Evolutionary conservation across 2,329 filamentous ascomycete genomes (phyloP), one percentile per base, ranked within the genome.

Genomic region (Paecilomyces sp.): DNA sequence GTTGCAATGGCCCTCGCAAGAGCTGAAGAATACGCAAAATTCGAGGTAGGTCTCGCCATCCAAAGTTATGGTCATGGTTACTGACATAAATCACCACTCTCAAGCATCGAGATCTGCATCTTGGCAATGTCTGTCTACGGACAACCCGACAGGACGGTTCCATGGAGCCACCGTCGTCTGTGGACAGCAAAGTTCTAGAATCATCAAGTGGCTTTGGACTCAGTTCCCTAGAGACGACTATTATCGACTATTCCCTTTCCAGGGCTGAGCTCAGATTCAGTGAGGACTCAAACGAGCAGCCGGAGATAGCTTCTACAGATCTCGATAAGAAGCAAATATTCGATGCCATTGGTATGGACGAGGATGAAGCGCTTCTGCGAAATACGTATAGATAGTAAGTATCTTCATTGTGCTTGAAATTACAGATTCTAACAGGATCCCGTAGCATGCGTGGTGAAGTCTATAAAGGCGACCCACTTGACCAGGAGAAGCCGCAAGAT

Each of bases 241-340:
- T 88, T 25, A 88, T 88, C 64, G 86, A 88, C 69, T 88, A 88
- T 70, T 88, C 86, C 1, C 79, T 88, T 36, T 87, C 85, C 1
- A 81, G 86, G n/a, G 84, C 84, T 1, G 77, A 80, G 25, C 74
- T 87, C 60, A 57, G 66, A 7, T 53, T 65, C 9, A 65, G 63
- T 9, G 65, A 70, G 54, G 65, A 70, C 13, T 50, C 63, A 0
- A 60, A 66, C 36, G 62, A 65, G n/a, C 55, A 62, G 13, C 66
- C 68, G 1, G 70, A 74, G 30, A 65, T 75, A 28, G 74, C 75
- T 12, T 77, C 74, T 9, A 75, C 75, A 0, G 74, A 78, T 63
- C 65, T 78, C 33, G 75, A 78, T 51, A 75, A 75, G 59, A 77
- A 76, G 63, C 67, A 76, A 51, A 71, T 78, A 15, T 78, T 78